Evolutionary conservation across 148 eudicot species (phyloP), one percentile per base, ranked within the genome.

Genomic region (Pouteria glomerata): DNA sequence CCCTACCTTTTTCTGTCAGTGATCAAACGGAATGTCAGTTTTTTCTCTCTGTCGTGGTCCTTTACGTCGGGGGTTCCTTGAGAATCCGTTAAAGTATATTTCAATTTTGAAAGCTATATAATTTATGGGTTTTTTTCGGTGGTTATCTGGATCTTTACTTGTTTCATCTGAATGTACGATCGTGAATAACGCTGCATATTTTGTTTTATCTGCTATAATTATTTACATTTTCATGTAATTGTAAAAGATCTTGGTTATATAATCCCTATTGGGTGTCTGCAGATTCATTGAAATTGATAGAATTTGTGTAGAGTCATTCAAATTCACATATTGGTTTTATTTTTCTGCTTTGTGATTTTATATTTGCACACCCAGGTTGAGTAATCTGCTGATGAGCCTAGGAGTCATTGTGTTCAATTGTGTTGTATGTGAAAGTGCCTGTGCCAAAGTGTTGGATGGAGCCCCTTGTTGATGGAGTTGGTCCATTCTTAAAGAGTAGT

Each of bases 401-500:
- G 63, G 63, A 65, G 34, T 81, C 73, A 59, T 65, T 69, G 73
- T 77, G 69, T 60, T 81, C 75, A 73, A 69, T 72, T 80, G 84
- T 69, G 37, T 79, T 66, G 53, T 80, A 62, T 51, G n/a, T n/a
- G 70, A 53, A 57, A 78, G 79, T 86, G 75, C 37, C 59, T 77
- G 66, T 57, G 45, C 34, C 60, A 59, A 76, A 84, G 68, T 30
- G 27, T 66, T 12, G 14, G 15, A 81, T 82, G 77, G 88, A 85
- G 57, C 80, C 84, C n/a, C 80, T 76, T 73, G 81, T 87, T 33
- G 86, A 82, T 65, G 86, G 81, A 34, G 68, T 87, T 73, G 74
- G 51, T 68, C 63, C 81, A 11, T 35, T 75, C 79, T 68, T 56
- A 64, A 75, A 69, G 58, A 6, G 57, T 23, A n/a, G n/a, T n/a